A percentile compares a stretch with the other conserved stretches of the same genome.
phyloP scores from a whole-genome alignment of 75 land plant species.

The Picea glauca region DNA sequence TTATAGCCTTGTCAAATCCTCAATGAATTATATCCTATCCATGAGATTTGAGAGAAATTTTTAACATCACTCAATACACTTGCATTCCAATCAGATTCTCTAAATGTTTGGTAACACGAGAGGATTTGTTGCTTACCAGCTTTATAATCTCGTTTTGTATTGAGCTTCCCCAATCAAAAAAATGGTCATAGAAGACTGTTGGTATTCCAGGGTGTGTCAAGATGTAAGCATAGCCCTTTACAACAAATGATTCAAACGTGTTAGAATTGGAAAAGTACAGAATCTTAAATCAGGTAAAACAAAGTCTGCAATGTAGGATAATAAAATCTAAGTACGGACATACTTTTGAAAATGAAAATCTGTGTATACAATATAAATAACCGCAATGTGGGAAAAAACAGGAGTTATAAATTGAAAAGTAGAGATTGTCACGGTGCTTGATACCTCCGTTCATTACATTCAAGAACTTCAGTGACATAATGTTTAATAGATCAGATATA shows the following conservation, averaged over 20 bases:
- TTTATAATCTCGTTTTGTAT: slow-evolving; percentile 13
- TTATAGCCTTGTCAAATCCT: slow-evolving; percentile 4
- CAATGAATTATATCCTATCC: neutral
- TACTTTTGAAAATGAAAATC: neutral
- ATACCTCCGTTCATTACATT: neutral
- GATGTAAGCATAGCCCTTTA: slow-evolving; percentile 91
- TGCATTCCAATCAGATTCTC: neutral
- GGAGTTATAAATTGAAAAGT: neutral
- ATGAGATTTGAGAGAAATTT: neutral
- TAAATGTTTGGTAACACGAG: neutral
- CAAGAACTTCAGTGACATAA: no score
- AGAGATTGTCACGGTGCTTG: neutral
- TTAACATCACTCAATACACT: neutral
- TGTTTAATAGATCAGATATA: no score
- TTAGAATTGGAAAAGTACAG: neutral
- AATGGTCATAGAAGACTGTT: slow-evolving; percentile 84
- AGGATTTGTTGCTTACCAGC: slow-evolving; percentile 6
- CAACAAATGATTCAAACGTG: neutral
- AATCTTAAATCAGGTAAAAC: neutral
- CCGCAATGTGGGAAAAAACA: neutral
- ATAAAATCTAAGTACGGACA: neutral
- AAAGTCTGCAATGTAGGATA: neutral
- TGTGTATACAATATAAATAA: neutral
- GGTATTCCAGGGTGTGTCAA: slow-evolving; percentile 94
- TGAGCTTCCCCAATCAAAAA: slow-evolving; percentile 45